Conservation (phyloP, 2,329 filamentous ascomycete genomes). For the Aspergillus pseudonomiae region DNA sequence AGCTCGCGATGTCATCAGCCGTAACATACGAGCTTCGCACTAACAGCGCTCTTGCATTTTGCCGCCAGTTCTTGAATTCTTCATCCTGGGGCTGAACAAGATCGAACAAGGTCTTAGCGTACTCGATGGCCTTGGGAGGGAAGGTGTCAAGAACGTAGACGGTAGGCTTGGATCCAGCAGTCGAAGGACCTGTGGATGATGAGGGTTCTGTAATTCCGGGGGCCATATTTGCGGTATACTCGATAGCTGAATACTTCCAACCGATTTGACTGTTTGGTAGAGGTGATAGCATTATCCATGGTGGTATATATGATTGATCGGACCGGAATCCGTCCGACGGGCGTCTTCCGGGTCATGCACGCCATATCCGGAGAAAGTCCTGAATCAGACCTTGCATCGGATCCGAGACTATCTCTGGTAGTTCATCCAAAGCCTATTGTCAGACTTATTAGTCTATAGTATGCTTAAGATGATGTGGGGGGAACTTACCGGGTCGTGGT, state of each 20-base stretch:
- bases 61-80: slow-evolving; percentile 42
- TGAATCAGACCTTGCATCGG: neutral
- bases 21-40: slow-evolving; percentile 36
- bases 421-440: neutral
- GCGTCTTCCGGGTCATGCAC: slow-evolving; percentile 14
- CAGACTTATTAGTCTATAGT: neutral
- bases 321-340: neutral
- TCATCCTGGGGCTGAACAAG: slow-evolving; percentile 40
- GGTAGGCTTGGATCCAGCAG: neutral
- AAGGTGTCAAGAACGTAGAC: neutral
- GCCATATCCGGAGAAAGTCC: slow-evolving; percentile 1
- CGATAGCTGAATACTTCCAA: neutral
- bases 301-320: neutral
- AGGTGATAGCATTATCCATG: slow-evolving; percentile 22
- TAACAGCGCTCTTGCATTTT: slow-evolving; percentile 46
- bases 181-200: neutral
- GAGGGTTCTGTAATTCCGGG: neutral
- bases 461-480: neutral
- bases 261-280: neutral
- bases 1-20: neutral
- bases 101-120: slow-evolving; percentile 44
- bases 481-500: neutral
- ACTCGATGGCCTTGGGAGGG: neutral
- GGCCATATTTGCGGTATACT: neutral
- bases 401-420: neutral